Evolutionary conservation across 768 basidiomycete species (phyloP).

Genomic region (Lentinula sp.): DNA sequence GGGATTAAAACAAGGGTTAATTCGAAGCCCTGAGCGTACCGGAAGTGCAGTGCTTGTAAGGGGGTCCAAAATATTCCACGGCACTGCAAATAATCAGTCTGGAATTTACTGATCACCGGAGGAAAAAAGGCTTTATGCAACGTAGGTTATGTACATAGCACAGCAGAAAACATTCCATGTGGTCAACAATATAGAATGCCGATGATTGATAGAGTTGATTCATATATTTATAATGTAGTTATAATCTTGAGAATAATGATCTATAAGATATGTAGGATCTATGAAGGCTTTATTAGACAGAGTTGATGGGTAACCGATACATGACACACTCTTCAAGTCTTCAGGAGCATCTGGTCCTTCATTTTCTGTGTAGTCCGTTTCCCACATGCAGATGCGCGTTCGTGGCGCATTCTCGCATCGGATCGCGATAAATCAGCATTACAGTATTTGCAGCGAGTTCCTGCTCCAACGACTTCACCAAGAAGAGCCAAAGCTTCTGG

Average conservation of each 20-base stretch:
- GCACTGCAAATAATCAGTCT: not conserved
- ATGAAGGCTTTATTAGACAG: not conserved
- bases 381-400: constrained; percentile 11
- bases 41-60: not conserved
- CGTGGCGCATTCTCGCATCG: constrained; percentile 13
- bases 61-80: not conserved
- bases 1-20: not conserved
- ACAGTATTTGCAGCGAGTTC: constrained; percentile 11
- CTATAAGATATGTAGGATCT: not conserved
- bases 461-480: not conserved
- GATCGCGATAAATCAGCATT: constrained; percentile 10
- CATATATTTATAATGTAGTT: not conserved
- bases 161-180: not conserved
- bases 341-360: constrained; percentile 7
- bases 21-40: not conserved
- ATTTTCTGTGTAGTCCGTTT: constrained; percentile 11
- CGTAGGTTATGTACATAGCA: not conserved
- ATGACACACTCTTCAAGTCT: constrained; percentile 2
- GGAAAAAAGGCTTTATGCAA: not conserved
- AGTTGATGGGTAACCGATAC: not conserved
- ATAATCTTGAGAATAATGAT: not conserved
- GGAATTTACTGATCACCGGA: not conserved
- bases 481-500: constrained; percentile 7
- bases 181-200: not conserved
- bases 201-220: not conserved